phyloP scores from a whole-genome alignment of 1,139 yeast genomes.

The Magnusiomyces fungicola region DNA sequence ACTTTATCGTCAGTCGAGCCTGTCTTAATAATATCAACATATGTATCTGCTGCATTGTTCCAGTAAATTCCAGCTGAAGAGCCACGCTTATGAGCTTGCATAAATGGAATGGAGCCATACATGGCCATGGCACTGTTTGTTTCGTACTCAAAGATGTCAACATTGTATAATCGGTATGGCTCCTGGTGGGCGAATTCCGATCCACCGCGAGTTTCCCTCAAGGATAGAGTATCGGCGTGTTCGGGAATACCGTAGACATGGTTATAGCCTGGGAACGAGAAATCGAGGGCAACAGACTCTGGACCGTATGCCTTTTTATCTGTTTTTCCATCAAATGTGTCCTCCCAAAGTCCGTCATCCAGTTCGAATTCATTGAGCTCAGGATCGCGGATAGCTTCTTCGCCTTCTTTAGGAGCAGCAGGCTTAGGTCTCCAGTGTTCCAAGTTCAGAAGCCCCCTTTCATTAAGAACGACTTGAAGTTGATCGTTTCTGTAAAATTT shows the following conservation, averaged over 20 bases:
- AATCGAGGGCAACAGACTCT: conserved; percentile 77
- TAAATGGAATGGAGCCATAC: conserved; percentile 91
- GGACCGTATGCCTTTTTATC: conserved; percentile 80
- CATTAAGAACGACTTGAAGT: conserved; percentile 55
- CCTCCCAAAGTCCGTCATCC: conserved; percentile 32
- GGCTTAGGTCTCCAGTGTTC: conserved; percentile 63
- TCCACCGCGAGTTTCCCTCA: conserved; percentile 55
- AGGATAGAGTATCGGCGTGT: conserved; percentile 73
- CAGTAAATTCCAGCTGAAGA: conserved; percentile 75
- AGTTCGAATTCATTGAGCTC: conserved; percentile 23
- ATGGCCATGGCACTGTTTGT: conserved; percentile 74
- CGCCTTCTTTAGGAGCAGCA: conserved; percentile 19
- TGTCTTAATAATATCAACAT: conserved; percentile 57
- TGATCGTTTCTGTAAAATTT: conserved; percentile 40
- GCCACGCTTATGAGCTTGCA: conserved; percentile 58
- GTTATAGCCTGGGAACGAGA: conserved; percentile 51
- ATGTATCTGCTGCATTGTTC: conserved; percentile 92
- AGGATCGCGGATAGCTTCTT: conserved; percentile 17
- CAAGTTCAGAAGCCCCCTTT: conserved; percentile 57
- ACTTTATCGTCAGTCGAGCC: conserved; percentile 16
- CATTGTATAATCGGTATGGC: conserved; percentile 85
- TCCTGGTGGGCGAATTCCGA: conserved; percentile 37
- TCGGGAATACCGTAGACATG: conserved; percentile 91
- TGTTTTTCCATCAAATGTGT: conserved; percentile 40
- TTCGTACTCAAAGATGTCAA: conserved; percentile 91